Evolutionary conservation across 2,329 filamentous ascomycete genomes (phyloP).

Genomic region (Leptosphaerulina australis): DNA sequence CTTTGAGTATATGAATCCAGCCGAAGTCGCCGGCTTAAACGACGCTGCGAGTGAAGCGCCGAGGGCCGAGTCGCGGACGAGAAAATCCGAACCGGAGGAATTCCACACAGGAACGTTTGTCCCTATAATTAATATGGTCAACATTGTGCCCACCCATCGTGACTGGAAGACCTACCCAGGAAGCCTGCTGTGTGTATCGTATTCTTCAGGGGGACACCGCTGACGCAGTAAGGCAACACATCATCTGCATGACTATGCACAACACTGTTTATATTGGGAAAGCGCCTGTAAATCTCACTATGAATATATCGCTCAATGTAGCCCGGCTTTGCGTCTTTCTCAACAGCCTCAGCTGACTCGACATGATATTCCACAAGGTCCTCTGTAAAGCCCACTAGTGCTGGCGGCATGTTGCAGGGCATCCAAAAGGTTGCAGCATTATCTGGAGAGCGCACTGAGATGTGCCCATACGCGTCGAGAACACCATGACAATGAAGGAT

Average conservation of each 20-base stretch:
- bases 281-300: conserved; percentile 54
- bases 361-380: conserved; percentile 55
- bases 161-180: conserved; percentile 37
- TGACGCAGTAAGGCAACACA: conserved; percentile 53
- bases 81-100: conserved; percentile 42
- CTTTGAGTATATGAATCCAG: conserved; percentile 48
- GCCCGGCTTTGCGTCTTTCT: conserved; percentile 41
- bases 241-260: conserved; percentile 53
- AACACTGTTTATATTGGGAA: conserved; percentile 51
- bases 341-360: conserved; percentile 47
- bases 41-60: conserved; percentile 45
- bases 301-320: conserved; percentile 56
- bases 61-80: conserved; percentile 40
- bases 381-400: conserved; percentile 49
- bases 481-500: conserved; percentile 60
- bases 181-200: conserved; percentile 54
- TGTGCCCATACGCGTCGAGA: conserved; percentile 62
- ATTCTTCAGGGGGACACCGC: conserved; percentile 48
- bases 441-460: conserved; percentile 59
- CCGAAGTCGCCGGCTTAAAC: conserved; percentile 48
- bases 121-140: conserved; percentile 24
- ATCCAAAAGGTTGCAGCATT: conserved; percentile 56
- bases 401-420: conserved; percentile 52
- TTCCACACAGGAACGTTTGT: conserved; percentile 47
- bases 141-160: background rate